These are phyloP conservation scores for Phytophthora palmivora DNA, from an alignment of 352 stramenopile genomes.

Conservation along the genomic window DNA sequence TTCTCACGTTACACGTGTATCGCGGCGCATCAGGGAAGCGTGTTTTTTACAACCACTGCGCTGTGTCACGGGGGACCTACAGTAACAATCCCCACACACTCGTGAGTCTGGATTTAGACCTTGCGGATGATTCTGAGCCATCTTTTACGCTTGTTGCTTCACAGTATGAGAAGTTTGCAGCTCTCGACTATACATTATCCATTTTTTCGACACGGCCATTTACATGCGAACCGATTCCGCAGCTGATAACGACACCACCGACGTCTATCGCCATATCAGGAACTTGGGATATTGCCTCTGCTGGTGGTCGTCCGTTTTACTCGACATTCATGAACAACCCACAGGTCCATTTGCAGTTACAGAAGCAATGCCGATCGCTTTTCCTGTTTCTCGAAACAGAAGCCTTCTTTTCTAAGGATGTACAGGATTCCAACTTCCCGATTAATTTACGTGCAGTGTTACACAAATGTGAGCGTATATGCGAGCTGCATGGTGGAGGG, in stretches of 20 bases:
- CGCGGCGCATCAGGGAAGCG: constrained; percentile 60
- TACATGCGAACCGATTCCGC: constrained; percentile 58
- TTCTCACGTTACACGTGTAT: constrained; percentile 93
- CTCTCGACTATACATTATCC: constrained; percentile 89
- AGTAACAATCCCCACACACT: constrained; percentile 94
- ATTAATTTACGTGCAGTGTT: constrained; percentile 76
- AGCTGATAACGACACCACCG: constrained; percentile 43
- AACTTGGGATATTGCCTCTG: constrained; percentile 51
- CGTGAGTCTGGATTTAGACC: constrained; percentile 84
- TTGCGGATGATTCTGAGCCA: constrained; percentile 54
- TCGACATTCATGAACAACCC: constrained; percentile 86
- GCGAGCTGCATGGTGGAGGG: constrained; percentile 40
- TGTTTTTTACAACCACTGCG: constrained; percentile 87
- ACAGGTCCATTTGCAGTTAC: constrained; percentile 67
- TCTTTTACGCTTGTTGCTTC: constrained; percentile 91
- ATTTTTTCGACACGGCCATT: constrained; percentile 89
- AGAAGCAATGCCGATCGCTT: constrained; percentile 44
- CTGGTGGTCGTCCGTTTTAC: constrained; percentile 74
- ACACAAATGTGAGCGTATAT: constrained; percentile 57
- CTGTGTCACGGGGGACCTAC: constrained; percentile 87
- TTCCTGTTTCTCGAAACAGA: constrained; percentile 72
- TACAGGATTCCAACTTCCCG: constrained; percentile 37
- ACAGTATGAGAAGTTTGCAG: constrained; percentile 92
- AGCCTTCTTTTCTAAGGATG: constrained; percentile 42
- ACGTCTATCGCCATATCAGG: constrained; percentile 52